Conservation (phyloP, 2,329 filamentous ascomycete genomes). For the Epichloe hybrida region DNA sequence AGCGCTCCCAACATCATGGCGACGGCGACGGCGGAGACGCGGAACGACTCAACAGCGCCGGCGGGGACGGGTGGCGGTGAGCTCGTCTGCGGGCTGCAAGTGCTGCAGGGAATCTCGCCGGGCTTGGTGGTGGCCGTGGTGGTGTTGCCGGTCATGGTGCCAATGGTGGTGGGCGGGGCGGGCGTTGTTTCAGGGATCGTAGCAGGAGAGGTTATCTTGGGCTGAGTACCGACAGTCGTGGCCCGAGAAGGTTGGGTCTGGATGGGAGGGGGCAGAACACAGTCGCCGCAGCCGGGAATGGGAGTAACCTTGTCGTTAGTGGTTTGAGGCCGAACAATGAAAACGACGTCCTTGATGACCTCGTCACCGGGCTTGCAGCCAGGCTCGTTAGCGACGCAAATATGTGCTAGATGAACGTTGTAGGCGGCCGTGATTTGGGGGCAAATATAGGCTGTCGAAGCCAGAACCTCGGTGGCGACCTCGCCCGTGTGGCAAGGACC, state of each 20-base stretch:
- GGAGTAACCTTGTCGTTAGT: constrained; percentile 13
- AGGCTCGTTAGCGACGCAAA: constrained; percentile 13
- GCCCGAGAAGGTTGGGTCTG: constrained; percentile 4
- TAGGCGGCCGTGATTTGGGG: constrained; percentile 15
- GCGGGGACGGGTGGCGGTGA: constrained; percentile 7
- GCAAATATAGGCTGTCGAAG: constrained; percentile 10
- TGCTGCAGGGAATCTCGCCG: constrained; percentile 5
- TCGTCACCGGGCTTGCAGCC: constrained; percentile 16
- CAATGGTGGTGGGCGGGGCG: not conserved
- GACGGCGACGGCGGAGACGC: constrained; percentile 5
- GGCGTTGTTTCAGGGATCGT: not conserved
- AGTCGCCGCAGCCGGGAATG: constrained; percentile 8
- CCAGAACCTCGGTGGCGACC: constrained; percentile 13
- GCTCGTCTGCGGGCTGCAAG: constrained; percentile 3
- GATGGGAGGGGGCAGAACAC: constrained; percentile 10
- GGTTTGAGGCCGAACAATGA: constrained; percentile 15
- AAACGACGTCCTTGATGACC: constrained; percentile 10
- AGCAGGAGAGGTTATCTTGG: not conserved
- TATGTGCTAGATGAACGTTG: constrained; percentile 17
- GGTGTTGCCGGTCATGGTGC: not conserved
- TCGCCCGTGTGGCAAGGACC: constrained; percentile 16
- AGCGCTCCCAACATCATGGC: constrained; percentile 10
- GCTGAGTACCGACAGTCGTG: not conserved
- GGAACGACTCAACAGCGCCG: constrained; percentile 9
- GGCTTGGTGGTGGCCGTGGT: constrained; percentile 3